Base-by-base conservation (phyloP, 164 flowering plant genomes). In the Paratinospora sagittata region DNA sequence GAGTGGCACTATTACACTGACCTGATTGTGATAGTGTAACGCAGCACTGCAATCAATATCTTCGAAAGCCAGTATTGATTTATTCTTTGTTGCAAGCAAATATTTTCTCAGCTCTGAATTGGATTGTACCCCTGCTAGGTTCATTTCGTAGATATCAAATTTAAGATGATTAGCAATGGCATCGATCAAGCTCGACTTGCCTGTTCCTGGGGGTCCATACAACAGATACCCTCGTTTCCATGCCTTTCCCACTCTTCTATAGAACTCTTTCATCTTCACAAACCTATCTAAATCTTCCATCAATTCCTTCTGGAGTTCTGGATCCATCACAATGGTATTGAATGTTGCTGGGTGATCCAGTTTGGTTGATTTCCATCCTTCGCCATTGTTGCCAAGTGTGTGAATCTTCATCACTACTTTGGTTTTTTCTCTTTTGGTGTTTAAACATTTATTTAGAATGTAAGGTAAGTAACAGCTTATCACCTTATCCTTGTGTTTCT, bases 161-260 rank as follows among this genome's bases (percentile, higher is more conserved):
- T 80, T 85, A 6, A 90, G 81, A 52, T 85, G 80, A 70, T 90
- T 90, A n/a, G 92, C 89, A 80, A 90, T 85, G 27, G 92, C 89
- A 12, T 88, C 88, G 8, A 90, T 79, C 85, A 90, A 76, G 73
- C 90, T 90, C 43, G 92, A 86, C 64, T 90, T 90, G 26, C 92
- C 92, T 0, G 88, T 87, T 0, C 91, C 90, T 19, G 37, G 73
- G 19, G 43, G 73, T 17, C 73, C 67, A 63, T 63, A 45, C 30
- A 63, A 26, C 62, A 45, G 33, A 61, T 63, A 63, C 27, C 64
- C 65, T 1, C 65, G 65, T 41, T 61, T 70, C 73, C 73, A 63
- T 62, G 73, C 70, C 49, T 73, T 73, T 27, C 75, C 76, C 21
- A 60, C 71, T 27, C 19, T 73, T 41, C 43, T 68, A 14, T 68